Evolutionary conservation across 345 rosid genomes (phyloP).

Genomic region (Schrenkiella parvula): DNA sequence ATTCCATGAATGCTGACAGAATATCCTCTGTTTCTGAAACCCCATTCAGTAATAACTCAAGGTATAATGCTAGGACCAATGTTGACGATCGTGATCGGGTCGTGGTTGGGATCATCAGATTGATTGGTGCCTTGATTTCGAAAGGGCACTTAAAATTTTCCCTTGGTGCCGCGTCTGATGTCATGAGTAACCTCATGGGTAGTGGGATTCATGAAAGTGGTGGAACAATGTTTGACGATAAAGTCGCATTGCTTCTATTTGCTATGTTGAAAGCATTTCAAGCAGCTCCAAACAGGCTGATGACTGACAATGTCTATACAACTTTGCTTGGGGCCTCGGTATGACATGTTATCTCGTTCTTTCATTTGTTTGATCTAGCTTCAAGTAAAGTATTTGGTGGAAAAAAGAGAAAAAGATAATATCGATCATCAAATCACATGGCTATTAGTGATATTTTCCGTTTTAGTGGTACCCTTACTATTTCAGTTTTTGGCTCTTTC

Average conservation of each 20-base stretch:
- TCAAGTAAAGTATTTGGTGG: neutral
- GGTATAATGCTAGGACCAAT: conserved; percentile 67
- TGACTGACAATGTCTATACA: conserved; percentile 71
- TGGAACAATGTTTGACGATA: conserved; percentile 91
- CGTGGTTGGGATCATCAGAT: conserved; percentile 77
- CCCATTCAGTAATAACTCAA: conserved; percentile 38
- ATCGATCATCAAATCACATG: no score
- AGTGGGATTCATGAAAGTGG: conserved; percentile 61
- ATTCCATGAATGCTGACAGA: conserved; percentile 46
- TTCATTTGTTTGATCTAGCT: neutral
- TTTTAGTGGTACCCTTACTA: neutral
- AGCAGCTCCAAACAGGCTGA: conserved; percentile 84
- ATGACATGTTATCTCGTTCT: conserved; percentile 24
- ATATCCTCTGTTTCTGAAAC: conserved; percentile 55
- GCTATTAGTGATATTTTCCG: no score
- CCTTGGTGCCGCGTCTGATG: conserved; percentile 46
- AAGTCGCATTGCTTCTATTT: conserved; percentile 80
- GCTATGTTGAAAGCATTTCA: conserved; percentile 85
- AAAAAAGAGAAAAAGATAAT: neutral
- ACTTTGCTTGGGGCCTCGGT: conserved; percentile 95
- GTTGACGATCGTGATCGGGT: conserved; percentile 73
- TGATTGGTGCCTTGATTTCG: conserved; percentile 72
- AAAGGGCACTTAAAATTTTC: conserved; percentile 67
- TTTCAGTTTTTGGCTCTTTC: conserved; percentile 1
- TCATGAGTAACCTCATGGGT: conserved; percentile 54